A percentile compares a stretch with the other conserved stretches of the same genome.
phyloP scores from a whole-genome alignment of 192 early-diverging fungal genomes.

The Coemansia sp. region DNA sequence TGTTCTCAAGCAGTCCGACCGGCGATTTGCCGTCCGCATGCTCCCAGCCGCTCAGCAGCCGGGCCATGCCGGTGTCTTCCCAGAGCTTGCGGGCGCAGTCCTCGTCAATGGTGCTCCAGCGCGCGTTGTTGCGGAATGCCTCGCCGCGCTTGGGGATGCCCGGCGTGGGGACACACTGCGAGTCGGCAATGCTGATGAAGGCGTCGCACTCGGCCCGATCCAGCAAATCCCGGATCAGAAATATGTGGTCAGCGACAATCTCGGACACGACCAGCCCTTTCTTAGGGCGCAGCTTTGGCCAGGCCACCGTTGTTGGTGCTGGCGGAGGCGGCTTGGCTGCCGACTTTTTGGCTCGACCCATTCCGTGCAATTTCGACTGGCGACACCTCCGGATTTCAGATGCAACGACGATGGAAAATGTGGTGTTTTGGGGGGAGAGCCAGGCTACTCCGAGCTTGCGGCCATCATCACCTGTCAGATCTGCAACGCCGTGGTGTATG shows the following conservation, averaged over 20 bases:
- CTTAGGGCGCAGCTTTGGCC: slow-evolving; percentile 38
- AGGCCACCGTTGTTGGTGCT: slow-evolving; percentile 1
- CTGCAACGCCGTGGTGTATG: background rate
- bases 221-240: slow-evolving; percentile 19
- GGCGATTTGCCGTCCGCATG: slow-evolving; percentile 36
- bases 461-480: background rate
- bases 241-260: slow-evolving; percentile 40
- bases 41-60: slow-evolving; percentile 35
- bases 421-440: too few species aligned
- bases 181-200: slow-evolving; percentile 41
- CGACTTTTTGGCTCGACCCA: slow-evolving; percentile 24
- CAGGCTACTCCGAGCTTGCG: too few species aligned
- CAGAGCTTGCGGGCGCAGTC: slow-evolving; percentile 53
- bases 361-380: background rate
- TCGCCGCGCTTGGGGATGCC: slow-evolving; percentile 54
- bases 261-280: slow-evolving; percentile 22
- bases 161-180: slow-evolving; percentile 20
- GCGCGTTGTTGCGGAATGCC: slow-evolving; percentile 59
- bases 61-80: slow-evolving; percentile 44
- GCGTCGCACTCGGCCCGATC: slow-evolving; percentile 33
- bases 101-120: slow-evolving; percentile 46
- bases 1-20: slow-evolving; percentile 53
- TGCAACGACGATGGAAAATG: too few species aligned
- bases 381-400: background rate
- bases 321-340: background rate